A percentile compares a stretch with the other conserved stretches of the same genome.
Evolutionary conservation across 805 yeast species (phyloP).

Genomic region (Candida sithepensis): DNA sequence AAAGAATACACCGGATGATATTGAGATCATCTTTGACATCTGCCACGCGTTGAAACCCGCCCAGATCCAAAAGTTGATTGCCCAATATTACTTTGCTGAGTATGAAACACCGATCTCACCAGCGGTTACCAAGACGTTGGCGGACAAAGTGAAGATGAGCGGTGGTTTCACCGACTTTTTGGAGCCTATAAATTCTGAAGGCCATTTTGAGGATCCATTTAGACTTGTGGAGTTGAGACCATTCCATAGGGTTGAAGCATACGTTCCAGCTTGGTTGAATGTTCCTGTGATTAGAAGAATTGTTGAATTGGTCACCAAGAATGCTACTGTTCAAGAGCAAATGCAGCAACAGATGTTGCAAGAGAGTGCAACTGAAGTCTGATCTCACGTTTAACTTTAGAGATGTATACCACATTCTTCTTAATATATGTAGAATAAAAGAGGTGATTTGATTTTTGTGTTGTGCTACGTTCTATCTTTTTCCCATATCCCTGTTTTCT

Average conservation of each 20-base stretch:
- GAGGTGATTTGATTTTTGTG: neutral
- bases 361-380: neutral
- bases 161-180: conserved; percentile 62
- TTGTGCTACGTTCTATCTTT: neutral
- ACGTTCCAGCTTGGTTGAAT: conserved; percentile 91
- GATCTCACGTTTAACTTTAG: neutral
- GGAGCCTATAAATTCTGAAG: conserved; percentile 64
- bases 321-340: conserved; percentile 68
- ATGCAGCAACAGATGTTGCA: conserved; percentile 13
- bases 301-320: conserved; percentile 81
- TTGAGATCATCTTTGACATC: conserved; percentile 87
- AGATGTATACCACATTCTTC: neutral
- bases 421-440: neutral
- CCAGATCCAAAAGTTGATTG: conserved; percentile 89
- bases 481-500: neutral
- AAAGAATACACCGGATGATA: conserved; percentile 84
- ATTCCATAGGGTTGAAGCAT: conserved; percentile 78
- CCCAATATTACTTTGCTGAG: conserved; percentile 88
- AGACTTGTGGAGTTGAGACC: conserved; percentile 71
- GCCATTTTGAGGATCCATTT: conserved; percentile 81
- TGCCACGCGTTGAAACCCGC: conserved; percentile 91
- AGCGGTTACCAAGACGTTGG: conserved; percentile 74
- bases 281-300: conserved; percentile 86
- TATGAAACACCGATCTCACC: conserved; percentile 90
- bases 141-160: conserved; percentile 66